Conservation (phyloP, 2,329 filamentous ascomycete genomes). For the Exophiala mesophila region DNA sequence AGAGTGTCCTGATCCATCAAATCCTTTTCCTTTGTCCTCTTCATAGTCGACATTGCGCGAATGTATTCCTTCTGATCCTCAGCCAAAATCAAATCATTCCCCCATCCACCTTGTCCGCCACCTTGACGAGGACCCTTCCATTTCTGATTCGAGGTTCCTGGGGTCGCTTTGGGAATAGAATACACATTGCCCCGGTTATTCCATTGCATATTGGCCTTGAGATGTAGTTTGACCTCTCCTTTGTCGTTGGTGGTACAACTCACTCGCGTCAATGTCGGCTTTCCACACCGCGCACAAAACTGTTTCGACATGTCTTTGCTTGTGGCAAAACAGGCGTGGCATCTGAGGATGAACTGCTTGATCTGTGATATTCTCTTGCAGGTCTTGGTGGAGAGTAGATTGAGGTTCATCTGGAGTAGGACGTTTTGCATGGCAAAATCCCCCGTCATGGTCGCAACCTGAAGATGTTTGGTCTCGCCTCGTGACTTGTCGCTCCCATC, state of each 20-base stretch:
- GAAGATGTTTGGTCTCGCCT: constrained; percentile 60
- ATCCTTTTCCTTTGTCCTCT: constrained; percentile 66
- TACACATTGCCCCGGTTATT: constrained; percentile 90
- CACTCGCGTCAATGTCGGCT: constrained; percentile 76
- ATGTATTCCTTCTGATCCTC: constrained; percentile 96
- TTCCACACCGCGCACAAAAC: constrained; percentile 89
- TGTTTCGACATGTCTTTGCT: constrained; percentile 81
- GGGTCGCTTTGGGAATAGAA: constrained; percentile 84
- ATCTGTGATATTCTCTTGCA: constrained; percentile 77
- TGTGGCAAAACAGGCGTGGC: constrained; percentile 86
- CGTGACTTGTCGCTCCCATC: constrained; percentile 45
- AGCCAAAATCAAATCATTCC: constrained; percentile 72
- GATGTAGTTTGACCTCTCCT: constrained; percentile 76
- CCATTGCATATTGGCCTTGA: constrained; percentile 95
- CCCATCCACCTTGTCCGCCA: constrained; percentile 85
- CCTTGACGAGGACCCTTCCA: constrained; percentile 49
- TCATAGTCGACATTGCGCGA: constrained; percentile 58
- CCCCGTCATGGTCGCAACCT: constrained; percentile 86
- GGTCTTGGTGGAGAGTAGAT: constrained; percentile 68
- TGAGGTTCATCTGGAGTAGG: constrained; percentile 87
- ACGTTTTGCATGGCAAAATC: constrained; percentile 99
- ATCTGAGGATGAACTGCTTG: constrained; percentile 84
- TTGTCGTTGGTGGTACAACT: constrained; percentile 77
- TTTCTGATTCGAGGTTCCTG: constrained; percentile 76
- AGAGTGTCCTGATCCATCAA: constrained; percentile 94